Conservation (phyloP, 1,284 basidiomycete species). For the Pterulicium gracile region DNA sequence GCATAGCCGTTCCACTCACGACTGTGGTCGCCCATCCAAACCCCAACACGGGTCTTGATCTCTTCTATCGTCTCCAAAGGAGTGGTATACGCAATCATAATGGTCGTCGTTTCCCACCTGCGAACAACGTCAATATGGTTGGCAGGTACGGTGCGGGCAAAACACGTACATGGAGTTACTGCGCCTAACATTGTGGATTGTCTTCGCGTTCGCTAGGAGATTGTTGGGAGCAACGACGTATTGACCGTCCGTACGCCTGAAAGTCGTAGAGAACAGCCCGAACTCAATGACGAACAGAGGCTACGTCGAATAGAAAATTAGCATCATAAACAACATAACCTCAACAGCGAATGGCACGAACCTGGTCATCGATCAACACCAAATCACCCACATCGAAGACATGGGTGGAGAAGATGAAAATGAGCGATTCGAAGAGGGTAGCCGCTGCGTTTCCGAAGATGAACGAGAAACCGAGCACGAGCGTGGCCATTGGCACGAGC, state of each 20-base stretch:
- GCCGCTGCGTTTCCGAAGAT: constrained; percentile 79
- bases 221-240: constrained; percentile 76
- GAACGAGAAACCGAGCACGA: constrained; percentile 74
- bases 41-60: constrained; percentile 44
- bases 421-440: constrained; percentile 71
- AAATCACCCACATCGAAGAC: constrained; percentile 73
- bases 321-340: neutral
- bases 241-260: constrained; percentile 70
- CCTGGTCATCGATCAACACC: constrained; percentile 69
- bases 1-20: constrained; percentile 61
- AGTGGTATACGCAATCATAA: constrained; percentile 56
- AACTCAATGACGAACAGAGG: constrained; percentile 64
- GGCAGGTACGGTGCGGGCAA: neutral
- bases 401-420: constrained; percentile 80
- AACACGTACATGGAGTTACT: constrained; percentile 56
- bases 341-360: constrained; percentile 13
- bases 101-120: constrained; percentile 70
- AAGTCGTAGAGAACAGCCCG: constrained; percentile 74
- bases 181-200: constrained; percentile 72
- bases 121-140: constrained; percentile 12
- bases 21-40: constrained; percentile 55
- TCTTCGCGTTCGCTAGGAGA: constrained; percentile 60
- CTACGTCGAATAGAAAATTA: constrained; percentile 21
- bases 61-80: constrained; percentile 61
- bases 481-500: constrained; percentile 71